Evolutionary conservation across 371 early-diverging fungal species (phyloP), one percentile per base, ranked within the genome.

Genomic region (Mortierella sp.): DNA sequence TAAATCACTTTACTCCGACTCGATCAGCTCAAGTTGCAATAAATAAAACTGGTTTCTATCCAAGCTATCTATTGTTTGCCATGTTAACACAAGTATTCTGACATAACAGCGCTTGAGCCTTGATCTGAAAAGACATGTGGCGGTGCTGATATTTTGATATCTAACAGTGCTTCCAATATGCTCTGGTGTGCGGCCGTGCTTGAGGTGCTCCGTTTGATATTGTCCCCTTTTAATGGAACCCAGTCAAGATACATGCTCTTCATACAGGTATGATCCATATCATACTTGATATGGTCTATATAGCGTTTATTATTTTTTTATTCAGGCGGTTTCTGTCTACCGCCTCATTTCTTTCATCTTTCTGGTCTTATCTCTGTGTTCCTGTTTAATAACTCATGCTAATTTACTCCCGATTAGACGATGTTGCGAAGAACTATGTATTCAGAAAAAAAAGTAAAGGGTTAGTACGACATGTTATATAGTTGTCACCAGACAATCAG

Each of bases 1-100:
- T 91, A 90, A 88, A 64, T 76, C 58, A 28, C 62, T 83, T 69
- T 61, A 54, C 52, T 49, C 41, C 46, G 61, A 60, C 57, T 30
- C 62, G 21, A 72, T 58, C 73, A 72, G 67, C 59, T 61, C 73
- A 62, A 72, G 67, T 72, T 64, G 65, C 64, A 72, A 72, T 64
- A 72, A 72, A 54, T 37, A 60, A 64, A 68, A 53, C 53, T 56
- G 56, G 50, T 56, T n/a, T 60, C 56, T 31, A 47, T 56, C 62
- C 62, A 61, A 27, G 28, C 34, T 15, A 12, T 30, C 9, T 27
- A 27, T 51, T 53, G 11, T 6, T 49, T 24, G n/a, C 11, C 30
- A 19, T 9, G 48, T 60, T 39, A 42, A 50, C 42, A 26, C 48
- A 30, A 43, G 6, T 6, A 0, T 21, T 8, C 17, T 17, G 14